phyloP scores from a whole-genome alignment of 1,284 basidiomycete species.

The Trichosporon faecale region DNA sequence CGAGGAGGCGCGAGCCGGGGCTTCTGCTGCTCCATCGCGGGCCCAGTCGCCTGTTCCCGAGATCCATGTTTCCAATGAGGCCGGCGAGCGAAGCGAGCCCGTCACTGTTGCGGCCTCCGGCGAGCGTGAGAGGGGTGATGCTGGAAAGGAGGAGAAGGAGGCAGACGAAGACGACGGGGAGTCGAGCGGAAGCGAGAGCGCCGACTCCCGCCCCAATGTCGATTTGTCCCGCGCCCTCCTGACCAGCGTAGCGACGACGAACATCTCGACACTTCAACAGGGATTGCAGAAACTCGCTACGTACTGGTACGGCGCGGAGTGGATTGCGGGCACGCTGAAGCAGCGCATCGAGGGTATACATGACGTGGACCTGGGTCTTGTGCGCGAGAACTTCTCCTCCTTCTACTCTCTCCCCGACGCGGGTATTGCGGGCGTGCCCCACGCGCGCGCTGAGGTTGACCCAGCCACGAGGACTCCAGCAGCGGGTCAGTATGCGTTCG shows the following conservation, averaged over 20 bases:
- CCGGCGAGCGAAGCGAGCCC: neutral
- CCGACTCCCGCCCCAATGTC: neutral
- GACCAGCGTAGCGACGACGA: conserved; percentile 23
- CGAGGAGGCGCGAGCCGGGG: neutral
- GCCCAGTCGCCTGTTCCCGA: neutral
- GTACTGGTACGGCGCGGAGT: conserved; percentile 31
- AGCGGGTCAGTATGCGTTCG: neutral
- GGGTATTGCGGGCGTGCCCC: conserved; percentile 16
- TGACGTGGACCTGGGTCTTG: conserved; percentile 24
- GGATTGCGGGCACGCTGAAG: conserved; percentile 27
- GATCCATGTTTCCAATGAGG: neutral
- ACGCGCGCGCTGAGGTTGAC: neutral
- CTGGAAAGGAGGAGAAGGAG: neutral
- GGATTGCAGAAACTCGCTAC: conserved; percentile 26
- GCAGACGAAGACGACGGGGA: neutral
- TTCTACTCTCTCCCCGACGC: conserved; percentile 33
- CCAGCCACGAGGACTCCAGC: neutral
- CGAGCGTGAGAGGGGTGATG: no score
- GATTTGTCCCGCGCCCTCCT: conserved; percentile 27
- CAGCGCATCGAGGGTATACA: conserved; percentile 28
- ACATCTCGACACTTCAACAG: conserved; percentile 28
- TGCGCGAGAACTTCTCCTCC: conserved; percentile 28
- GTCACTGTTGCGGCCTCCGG: neutral
- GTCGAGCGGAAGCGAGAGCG: neutral
- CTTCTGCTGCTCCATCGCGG: neutral